Base-by-base conservation (phyloP, 2,329 filamentous ascomycete species). In the Fusarium buxicola region DNA sequence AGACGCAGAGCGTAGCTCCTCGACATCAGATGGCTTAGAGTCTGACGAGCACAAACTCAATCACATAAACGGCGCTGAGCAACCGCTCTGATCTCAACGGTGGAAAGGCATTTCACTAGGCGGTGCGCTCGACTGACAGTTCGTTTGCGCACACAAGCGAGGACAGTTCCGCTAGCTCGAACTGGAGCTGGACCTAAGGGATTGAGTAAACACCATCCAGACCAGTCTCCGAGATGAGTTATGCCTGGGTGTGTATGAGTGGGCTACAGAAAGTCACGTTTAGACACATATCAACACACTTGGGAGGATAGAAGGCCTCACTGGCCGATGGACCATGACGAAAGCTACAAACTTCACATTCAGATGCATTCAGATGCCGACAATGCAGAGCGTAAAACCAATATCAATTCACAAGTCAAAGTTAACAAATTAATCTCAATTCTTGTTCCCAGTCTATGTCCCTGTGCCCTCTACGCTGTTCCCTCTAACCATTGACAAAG, bases 1-100 rank as follows among this genome's bases (percentile, higher is more conserved):
- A 66, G 64, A 72, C 58, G 47, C 60, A 34, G 72, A 69, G 16
- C 69, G 63, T 46, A 69, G 65, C 61, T 66, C 66, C 36, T 45
- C 60, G 27, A 55, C 55, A 35, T 50, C 66, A 31, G 67, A 69
- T 13, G 46, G 44, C 16, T 45, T 31, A 27, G 60, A 63, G 25
- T 49, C 56, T 11, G 46, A 39, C 49, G 28, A 45, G 5, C 59
- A 59, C 30, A 36, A 36, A 35, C 35, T 31, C 43, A 1, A 15
- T 39, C 18, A 40, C 47, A 38, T 52, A 39, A 18, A 63, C 59
- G 28, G 52, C 58, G 15, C 31, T 51, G 45, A 58, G 58, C 21
- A 58, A 49, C 43, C 55, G 39, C 28, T 60, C 60, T 27, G 59
- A 67, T 18, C 28, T 48, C 28, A 63, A 58, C 36, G 51, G 52